Conservation (phyloP, 2,329 filamentous ascomycete species). For the Curvularia hawaiiensis region DNA sequence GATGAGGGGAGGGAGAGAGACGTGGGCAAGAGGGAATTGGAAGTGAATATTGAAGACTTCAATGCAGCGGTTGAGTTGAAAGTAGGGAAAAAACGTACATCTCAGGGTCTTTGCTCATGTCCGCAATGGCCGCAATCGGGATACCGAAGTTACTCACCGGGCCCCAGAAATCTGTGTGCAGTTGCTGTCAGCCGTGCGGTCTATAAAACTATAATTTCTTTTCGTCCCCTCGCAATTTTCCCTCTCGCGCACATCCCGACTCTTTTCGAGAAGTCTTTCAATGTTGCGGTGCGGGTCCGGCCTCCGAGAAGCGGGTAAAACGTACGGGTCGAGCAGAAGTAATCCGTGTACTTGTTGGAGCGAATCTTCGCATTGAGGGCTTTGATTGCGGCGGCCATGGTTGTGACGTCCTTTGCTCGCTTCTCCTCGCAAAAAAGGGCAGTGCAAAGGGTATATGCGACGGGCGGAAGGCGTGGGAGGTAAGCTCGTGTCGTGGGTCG, state of each 20-base stretch:
- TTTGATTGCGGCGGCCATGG: slow-evolving; percentile 60
- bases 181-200: slow-evolving; percentile 10
- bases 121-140: slow-evolving; percentile 59
- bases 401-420: slow-evolving; percentile 15
- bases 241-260: slow-evolving; percentile 1
- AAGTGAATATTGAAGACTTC: neutral
- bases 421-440: neutral
- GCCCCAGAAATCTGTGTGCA: slow-evolving; percentile 57
- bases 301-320: slow-evolving; percentile 24
- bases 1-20: neutral
- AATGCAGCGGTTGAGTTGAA: neutral
- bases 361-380: slow-evolving; percentile 60
- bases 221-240: neutral
- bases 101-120: slow-evolving; percentile 59
- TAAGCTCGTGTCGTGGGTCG: slow-evolving; percentile 11
- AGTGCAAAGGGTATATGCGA: slow-evolving; percentile 3
- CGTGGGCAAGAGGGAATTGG: no score
- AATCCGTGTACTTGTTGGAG: slow-evolving; percentile 56
- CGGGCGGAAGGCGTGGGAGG: slow-evolving; percentile 10
- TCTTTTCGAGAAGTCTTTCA: neutral
- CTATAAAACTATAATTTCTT: neutral
- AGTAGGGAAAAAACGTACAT: slow-evolving; percentile 47
- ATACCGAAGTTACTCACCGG: slow-evolving; percentile 60
- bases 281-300: neutral
- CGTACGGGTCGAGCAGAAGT: slow-evolving; percentile 61